Percentiles rank a stretch among this genome's conserved stretches.
Conservation (phyloP, 345 rosid species). For the Salix koriyanagi region DNA sequence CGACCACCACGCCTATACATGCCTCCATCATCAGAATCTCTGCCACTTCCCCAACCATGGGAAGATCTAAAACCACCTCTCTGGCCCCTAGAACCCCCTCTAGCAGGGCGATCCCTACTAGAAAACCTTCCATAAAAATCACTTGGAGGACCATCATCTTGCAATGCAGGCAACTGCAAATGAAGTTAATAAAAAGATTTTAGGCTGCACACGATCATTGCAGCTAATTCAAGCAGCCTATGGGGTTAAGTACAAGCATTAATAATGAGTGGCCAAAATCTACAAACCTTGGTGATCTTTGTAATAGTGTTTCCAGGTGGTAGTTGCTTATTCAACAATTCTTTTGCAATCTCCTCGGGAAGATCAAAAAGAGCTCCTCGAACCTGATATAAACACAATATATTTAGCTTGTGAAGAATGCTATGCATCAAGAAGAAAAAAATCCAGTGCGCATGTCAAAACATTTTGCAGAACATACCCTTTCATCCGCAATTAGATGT, state of each 20-base stretch:
- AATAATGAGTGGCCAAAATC: neutral
- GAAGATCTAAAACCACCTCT: constrained; percentile 45
- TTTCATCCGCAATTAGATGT: constrained; percentile 80
- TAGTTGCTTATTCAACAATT: constrained; percentile 55
- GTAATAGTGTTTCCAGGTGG: constrained; percentile 78
- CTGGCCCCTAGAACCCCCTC: constrained; percentile 43
- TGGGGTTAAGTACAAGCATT: neutral
- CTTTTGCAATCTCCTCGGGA: constrained; percentile 88
- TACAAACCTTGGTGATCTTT: constrained; percentile 66
- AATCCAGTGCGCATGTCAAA: neutral
- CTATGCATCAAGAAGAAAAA: neutral
- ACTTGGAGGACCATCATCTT: constrained; percentile 84
- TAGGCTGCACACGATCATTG: neutral
- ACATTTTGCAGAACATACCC: constrained; percentile 38
- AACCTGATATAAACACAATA: constrained; percentile 45
- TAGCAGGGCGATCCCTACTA: constrained; percentile 56
- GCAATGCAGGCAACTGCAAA: constrained; percentile 80
- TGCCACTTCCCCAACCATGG: constrained; percentile 56
- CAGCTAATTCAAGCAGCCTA: constrained; percentile 10
- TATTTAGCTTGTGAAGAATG: constrained; percentile 1
- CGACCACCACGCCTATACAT: constrained; percentile 51
- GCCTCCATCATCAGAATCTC: constrained; percentile 39
- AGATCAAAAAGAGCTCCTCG: constrained; percentile 98
- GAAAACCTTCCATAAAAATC: constrained; percentile 84
- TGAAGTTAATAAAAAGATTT: neutral